Evolutionary conservation across 371 early-diverging fungal species (phyloP).

Genomic region (Rhizopus delemar): DNA sequence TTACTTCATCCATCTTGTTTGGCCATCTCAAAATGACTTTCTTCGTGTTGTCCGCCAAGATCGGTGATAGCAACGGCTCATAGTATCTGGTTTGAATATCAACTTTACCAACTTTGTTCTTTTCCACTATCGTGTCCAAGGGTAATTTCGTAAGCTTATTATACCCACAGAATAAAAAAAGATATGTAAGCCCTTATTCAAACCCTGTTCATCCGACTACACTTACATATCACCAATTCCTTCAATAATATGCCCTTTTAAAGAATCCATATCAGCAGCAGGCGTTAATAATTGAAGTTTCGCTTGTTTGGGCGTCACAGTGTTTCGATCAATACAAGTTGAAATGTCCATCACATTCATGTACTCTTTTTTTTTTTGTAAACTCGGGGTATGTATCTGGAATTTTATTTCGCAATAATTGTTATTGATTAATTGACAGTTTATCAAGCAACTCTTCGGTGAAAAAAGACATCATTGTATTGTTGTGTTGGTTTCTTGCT

Average conservation of each 20-base stretch:
- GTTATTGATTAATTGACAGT: constrained; percentile 8
- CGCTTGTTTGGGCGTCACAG: constrained; percentile 15
- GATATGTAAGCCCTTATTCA: constrained; percentile 18
- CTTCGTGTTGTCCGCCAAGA: too few relatives aligned
- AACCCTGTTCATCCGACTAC: constrained; percentile 21
- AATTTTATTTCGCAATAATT: constrained; percentile 9
- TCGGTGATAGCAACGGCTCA: too few relatives aligned
- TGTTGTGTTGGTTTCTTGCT: constrained; percentile 18
- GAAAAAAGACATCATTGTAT: constrained; percentile 20
- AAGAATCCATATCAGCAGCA: constrained; percentile 16
- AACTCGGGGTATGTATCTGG: constrained; percentile 17
- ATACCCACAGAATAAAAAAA: too few relatives aligned
- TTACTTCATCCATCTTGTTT: too few relatives aligned
- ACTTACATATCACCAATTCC: constrained; percentile 25
- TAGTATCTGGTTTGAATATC: too few relatives aligned
- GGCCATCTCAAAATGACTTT: too few relatives aligned
- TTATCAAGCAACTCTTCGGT: constrained; percentile 14
- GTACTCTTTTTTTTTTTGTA: constrained; percentile 14
- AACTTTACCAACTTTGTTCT: too few relatives aligned
- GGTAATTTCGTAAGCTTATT: too few relatives aligned
- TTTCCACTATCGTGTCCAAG: too few relatives aligned
- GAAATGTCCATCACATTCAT: constrained; percentile 13
- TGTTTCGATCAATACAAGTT: constrained; percentile 10
- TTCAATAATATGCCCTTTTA: constrained; percentile 18
- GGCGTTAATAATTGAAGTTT: constrained; percentile 18